Conservation (phyloP, 257 asterid species). For the Paulownia fortunei region DNA sequence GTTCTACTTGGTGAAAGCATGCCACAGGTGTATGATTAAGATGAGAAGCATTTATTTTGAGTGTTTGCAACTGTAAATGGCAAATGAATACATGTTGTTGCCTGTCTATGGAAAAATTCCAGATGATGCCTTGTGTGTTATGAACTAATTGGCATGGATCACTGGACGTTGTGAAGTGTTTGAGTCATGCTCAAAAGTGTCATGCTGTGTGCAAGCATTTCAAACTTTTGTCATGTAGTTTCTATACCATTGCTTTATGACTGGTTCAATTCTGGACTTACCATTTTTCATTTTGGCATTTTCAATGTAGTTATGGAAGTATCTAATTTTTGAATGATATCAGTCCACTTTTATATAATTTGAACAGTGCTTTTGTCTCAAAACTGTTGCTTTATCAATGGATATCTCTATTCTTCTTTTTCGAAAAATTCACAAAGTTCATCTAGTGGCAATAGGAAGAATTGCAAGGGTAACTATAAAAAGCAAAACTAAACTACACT, state of each 20-base stretch:
- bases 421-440: too few species aligned
- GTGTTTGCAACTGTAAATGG: too few species aligned
- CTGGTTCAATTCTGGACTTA: not conserved
- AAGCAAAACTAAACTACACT: too few species aligned
- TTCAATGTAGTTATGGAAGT: not conserved
- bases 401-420: too few species aligned
- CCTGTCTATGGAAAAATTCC: not conserved
- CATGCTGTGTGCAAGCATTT: not conserved
- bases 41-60: conserved; percentile 12
- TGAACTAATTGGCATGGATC: not conserved
- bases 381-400: too few species aligned
- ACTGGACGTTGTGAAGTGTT: too few species aligned
- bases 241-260: not conserved
- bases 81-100: not conserved
- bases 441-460: too few species aligned
- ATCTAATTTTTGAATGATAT: too few species aligned
- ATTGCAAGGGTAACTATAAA: too few species aligned
- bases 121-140: not conserved
- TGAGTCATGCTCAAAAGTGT: not conserved
- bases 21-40: not conserved
- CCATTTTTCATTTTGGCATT: not conserved
- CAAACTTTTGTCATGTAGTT: not conserved
- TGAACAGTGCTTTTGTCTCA: too few species aligned
- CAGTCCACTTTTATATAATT: too few species aligned
- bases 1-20: conserved; percentile 11